A percentile compares a stretch with the other conserved stretches of the same genome.
These are phyloP conservation scores for Yamadazyma scolyti DNA, from an alignment of 805 yeast genomes.

Conservation along the genomic window DNA sequence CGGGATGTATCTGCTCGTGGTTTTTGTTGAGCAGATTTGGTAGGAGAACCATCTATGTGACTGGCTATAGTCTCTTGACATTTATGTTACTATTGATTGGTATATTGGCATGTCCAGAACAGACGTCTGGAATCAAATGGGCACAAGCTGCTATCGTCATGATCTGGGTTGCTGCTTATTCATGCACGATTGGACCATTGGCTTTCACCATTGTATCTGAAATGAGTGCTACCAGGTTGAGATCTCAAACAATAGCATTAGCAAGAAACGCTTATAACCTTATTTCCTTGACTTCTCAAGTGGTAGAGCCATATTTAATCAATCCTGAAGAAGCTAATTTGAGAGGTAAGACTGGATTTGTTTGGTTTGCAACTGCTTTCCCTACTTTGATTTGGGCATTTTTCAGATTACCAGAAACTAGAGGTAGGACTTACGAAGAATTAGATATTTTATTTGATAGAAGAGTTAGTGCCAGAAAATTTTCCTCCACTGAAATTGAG, in stretches of 20 bases:
- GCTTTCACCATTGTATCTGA: constrained; percentile 38
- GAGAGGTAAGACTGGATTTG: constrained; percentile 49
- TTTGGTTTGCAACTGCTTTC: constrained; percentile 37
- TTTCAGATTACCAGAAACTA: constrained; percentile 35
- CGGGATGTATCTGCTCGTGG: constrained; percentile 28
- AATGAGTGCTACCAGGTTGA: constrained; percentile 34
- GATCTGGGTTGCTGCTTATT: constrained; percentile 25
- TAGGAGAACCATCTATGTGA: constrained; percentile 32
- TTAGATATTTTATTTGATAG: constrained; percentile 31
- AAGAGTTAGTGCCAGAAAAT: constrained; percentile 15
- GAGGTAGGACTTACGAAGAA: constrained; percentile 34
- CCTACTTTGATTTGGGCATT: constrained; percentile 16
- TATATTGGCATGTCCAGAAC: constrained; percentile 18
- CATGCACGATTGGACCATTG: constrained; percentile 41
- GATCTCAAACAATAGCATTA: constrained; percentile 38
- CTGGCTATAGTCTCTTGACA: constrained; percentile 33
- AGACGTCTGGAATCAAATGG: constrained; percentile 16
- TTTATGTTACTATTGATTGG: constrained; percentile 40
- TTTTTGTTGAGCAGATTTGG: constrained; percentile 31
- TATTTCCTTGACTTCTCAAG: constrained; percentile 27
- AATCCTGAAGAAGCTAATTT: constrained; percentile 44
- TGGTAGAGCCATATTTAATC: constrained; percentile 47
- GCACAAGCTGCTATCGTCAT: constrained; percentile 20
- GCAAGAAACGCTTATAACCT: constrained; percentile 25
- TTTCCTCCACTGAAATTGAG: constrained; percentile 13